Percentiles rank a stretch among this genome's conserved stretches.
phyloP scores from a whole-genome alignment of 768 basidiomycete species.

The Tricholoma saponaceum region DNA sequence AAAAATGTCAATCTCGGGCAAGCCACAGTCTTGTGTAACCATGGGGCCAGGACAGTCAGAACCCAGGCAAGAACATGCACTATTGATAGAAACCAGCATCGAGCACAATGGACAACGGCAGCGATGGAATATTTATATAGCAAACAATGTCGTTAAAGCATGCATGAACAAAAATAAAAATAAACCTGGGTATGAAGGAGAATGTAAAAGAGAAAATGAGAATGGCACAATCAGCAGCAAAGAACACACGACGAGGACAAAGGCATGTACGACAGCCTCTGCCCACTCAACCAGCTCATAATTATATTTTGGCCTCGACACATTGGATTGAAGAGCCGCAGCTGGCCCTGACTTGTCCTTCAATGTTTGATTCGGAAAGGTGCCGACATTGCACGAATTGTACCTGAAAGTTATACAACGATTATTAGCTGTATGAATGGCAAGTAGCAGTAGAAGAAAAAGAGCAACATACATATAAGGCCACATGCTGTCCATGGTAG shows the following conservation, averaged over 20 bases:
- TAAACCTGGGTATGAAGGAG: no score
- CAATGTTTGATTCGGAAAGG: no score
- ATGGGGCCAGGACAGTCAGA: conserved; percentile 77
- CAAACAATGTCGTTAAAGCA: not conserved
- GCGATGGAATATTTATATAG: not conserved
- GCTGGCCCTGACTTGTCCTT: conserved; percentile 48
- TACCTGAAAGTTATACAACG: no score
- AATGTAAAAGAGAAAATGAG: no score
- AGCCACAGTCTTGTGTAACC: conserved; percentile 52
- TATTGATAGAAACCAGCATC: conserved; percentile 19
- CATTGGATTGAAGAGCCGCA: no score
- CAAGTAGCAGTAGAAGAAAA: no score
- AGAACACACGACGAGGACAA: not conserved
- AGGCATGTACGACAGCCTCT: no score
- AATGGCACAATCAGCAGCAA: not conserved
- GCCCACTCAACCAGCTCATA: no score
- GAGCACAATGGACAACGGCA: no score
- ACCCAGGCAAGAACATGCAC: conserved; percentile 71
- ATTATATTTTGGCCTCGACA: no score
- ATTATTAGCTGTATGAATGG: no score
- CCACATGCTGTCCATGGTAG: conserved; percentile 78
- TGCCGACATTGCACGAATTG: no score
- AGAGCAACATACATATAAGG: conserved; percentile 61
- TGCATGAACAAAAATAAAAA: not conserved
- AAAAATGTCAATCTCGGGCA: conserved; percentile 81